phyloP scores from a whole-genome alignment of 768 basidiomycete genomes.

The Lactifluus rugatus region DNA sequence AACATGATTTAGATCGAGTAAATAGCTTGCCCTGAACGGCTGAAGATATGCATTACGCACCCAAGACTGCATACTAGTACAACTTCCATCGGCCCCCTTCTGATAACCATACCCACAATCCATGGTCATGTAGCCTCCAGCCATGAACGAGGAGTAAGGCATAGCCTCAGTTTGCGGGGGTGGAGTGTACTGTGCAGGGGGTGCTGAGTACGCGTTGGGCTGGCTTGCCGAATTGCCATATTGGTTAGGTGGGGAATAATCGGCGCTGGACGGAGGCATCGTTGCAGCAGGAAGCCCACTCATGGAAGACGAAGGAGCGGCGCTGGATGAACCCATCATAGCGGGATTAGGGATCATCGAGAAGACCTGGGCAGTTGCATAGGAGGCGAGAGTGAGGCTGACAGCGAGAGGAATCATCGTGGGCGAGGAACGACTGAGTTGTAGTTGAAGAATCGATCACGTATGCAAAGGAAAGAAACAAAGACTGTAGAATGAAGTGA shows the following conservation, averaged over 20 bases:
- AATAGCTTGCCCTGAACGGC: neutral
- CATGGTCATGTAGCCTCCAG: slow-evolving; percentile 56
- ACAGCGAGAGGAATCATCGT: slow-evolving; percentile 57
- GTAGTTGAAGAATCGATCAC: slow-evolving; percentile 27
- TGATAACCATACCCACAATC: slow-evolving; percentile 63
- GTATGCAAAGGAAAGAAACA: slow-evolving; percentile 26
- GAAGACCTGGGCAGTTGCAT: slow-evolving; percentile 46
- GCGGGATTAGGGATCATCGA: slow-evolving; percentile 26
- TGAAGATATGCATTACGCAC: slow-evolving; percentile 31
- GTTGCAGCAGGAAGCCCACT: slow-evolving; percentile 24
- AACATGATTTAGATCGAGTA: neutral
- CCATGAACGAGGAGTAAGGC: slow-evolving; percentile 44
- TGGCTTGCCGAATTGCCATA: slow-evolving; percentile 7
- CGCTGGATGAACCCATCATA: slow-evolving; percentile 25
- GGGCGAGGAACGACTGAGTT: slow-evolving; percentile 32
- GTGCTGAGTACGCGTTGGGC: slow-evolving; percentile 13
- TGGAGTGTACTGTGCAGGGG: slow-evolving; percentile 26
- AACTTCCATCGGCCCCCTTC: slow-evolving; percentile 47
- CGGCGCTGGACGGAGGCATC: neutral
- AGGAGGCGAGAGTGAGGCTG: slow-evolving; percentile 48
- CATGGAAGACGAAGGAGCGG: slow-evolving; percentile 27
- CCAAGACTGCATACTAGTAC: slow-evolving; percentile 43
- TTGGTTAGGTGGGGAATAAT: slow-evolving; percentile 1
- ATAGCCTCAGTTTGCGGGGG: slow-evolving; percentile 21
- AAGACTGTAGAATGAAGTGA: slow-evolving; percentile 32